phyloP scores from a whole-genome alignment of 352 stramenopile species.

The Phytophthora sojae region DNA sequence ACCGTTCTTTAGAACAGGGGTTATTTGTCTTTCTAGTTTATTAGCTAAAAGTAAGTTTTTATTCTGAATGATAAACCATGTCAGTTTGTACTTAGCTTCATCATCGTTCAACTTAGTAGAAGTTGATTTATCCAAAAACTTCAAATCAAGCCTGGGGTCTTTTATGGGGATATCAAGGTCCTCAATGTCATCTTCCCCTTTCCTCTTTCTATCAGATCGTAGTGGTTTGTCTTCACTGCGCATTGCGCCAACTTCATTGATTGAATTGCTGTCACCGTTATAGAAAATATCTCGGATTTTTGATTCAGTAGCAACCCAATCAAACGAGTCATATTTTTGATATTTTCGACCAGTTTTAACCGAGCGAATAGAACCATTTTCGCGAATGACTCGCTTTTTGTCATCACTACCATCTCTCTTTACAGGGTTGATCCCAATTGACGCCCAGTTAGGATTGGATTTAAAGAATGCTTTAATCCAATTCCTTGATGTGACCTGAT shows the following conservation, averaged over 20 bases:
- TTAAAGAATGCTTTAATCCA: constrained; percentile 6
- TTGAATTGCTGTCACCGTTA: constrained; percentile 12
- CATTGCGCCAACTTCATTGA: constrained; percentile 13
- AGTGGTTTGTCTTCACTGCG: constrained; percentile 3
- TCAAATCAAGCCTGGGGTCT: neutral
- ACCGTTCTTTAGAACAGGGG: neutral
- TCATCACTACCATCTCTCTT: neutral
- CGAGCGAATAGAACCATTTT: neutral
- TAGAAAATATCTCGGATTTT: constrained; percentile 8
- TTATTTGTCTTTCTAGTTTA: neutral
- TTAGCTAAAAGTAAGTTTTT: constrained; percentile 1
- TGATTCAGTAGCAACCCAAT: constrained; percentile 13
- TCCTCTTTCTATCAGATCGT: constrained; percentile 1
- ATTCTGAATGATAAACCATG: neutral
- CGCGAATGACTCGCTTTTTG: constrained; percentile 6
- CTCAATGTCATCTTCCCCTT: neutral
- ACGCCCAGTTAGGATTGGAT: constrained; percentile 9
- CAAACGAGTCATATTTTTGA: constrained; percentile 7
- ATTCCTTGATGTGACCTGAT: neutral
- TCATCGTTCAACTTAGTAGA: neutral
- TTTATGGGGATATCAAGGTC: neutral
- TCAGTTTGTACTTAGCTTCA: neutral
- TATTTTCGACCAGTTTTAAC: constrained; percentile 10
- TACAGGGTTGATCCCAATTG: constrained; percentile 9
- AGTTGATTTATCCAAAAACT: constrained; percentile 1